phyloP scores from a whole-genome alignment of 2,329 filamentous ascomycete genomes.

The Didymella arachidicola region DNA sequence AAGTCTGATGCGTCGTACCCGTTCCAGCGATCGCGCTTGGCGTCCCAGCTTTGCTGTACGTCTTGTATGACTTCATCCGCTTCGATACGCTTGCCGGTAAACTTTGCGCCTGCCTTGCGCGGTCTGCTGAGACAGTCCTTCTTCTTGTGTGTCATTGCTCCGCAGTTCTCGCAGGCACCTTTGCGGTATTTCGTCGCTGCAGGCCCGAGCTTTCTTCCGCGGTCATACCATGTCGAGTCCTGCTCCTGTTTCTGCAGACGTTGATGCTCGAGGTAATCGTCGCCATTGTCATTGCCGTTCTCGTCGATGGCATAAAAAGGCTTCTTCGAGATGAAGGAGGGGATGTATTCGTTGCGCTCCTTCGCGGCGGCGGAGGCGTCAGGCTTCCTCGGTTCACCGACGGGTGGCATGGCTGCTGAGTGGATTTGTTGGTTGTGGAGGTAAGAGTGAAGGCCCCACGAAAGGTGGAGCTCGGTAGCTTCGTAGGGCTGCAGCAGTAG shows the following conservation, averaged over 20 bases:
- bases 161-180: constrained; percentile 98
- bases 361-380: constrained; percentile 68
- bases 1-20: constrained; percentile 95
- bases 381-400: constrained; percentile 56
- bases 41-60: constrained; percentile 91
- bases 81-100: constrained; percentile 91
- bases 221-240: constrained; percentile 88
- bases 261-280: constrained; percentile 98
- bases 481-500: constrained; percentile 42
- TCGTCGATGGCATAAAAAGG: constrained; percentile 93
- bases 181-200: constrained; percentile 97
- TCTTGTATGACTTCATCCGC: constrained; percentile 89
- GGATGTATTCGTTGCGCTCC: constrained; percentile 97
- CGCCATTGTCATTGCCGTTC: constrained; percentile 68
- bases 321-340: constrained; percentile 95
- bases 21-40: constrained; percentile 97
- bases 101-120: constrained; percentile 87
- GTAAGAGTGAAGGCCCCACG: constrained; percentile 9
- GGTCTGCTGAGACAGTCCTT: constrained; percentile 93
- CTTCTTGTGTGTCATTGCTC: constrained; percentile 93
- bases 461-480: constrained; percentile 26
- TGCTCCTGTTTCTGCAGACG: constrained; percentile 76
- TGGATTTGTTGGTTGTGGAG: constrained; percentile 4
- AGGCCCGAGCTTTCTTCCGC: constrained; percentile 81
- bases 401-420: constrained; percentile 49